phyloP scores from a whole-genome alignment of 2,329 filamentous ascomycete species.

The Colletotrichum sp. region DNA sequence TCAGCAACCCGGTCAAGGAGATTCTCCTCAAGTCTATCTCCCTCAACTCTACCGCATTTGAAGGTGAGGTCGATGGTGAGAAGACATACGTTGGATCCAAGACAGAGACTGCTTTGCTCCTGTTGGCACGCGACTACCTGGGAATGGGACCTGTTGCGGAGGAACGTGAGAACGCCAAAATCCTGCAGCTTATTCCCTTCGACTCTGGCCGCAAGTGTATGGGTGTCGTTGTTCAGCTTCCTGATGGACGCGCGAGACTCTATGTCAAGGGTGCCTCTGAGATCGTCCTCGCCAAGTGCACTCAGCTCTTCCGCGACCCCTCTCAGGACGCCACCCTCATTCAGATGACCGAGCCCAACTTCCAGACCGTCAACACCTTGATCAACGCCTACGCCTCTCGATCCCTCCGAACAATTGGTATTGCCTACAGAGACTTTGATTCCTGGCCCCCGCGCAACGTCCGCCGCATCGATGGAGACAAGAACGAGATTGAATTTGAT shows the following conservation, averaged over 20 bases:
- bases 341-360: conserved; percentile 56
- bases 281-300: conserved; percentile 64
- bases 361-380: conserved; percentile 63
- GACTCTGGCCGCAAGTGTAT: conserved; percentile 79
- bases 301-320: conserved; percentile 54
- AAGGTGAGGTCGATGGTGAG: conserved; percentile 72
- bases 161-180: conserved; percentile 63
- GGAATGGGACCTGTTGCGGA: conserved; percentile 70
- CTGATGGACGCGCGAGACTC: conserved; percentile 57
- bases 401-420: conserved; percentile 83
- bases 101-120: conserved; percentile 77
- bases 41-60: conserved; percentile 77
- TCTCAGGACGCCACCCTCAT: conserved; percentile 45
- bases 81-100: conserved; percentile 77
- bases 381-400: conserved; percentile 81
- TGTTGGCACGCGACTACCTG: conserved; percentile 69
- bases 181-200: conserved; percentile 74
- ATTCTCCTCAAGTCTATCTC: conserved; percentile 65
- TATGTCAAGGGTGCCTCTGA: conserved; percentile 71
- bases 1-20: conserved; percentile 52
- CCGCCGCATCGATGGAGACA: conserved; percentile 58
- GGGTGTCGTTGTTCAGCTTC: conserved; percentile 61
- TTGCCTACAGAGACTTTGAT: conserved; percentile 84
- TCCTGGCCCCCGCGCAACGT: conserved; percentile 78
- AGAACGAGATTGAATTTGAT: conserved; percentile 68